Conservation (phyloP, 805 yeast genomes). For the Wickerhamiella occidentalis region DNA sequence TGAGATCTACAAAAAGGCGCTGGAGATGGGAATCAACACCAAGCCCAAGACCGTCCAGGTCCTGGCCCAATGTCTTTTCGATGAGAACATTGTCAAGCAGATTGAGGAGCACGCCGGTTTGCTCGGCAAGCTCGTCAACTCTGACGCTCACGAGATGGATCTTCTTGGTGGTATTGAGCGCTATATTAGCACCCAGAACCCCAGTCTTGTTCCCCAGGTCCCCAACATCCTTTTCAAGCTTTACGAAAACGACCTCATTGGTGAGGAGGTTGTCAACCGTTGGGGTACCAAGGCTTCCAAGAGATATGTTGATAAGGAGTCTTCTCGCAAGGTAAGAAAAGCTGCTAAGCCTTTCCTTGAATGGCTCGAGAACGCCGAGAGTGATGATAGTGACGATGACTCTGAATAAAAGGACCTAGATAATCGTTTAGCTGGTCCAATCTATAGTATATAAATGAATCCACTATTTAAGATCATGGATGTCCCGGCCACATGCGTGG, state of each 20-base stretch:
- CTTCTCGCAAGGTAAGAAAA: conserved; percentile 84
- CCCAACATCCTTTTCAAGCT: conserved; percentile 73
- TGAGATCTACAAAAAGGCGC: conserved; percentile 83
- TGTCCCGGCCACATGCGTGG: too few species aligned
- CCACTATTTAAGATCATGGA: too few species aligned
- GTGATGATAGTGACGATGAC: conserved; percentile 48
- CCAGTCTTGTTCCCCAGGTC: conserved; percentile 52
- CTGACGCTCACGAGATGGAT: conserved; percentile 58
- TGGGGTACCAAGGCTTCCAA: conserved; percentile 91
- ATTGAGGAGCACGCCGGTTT: conserved; percentile 70
- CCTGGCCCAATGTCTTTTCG: conserved; percentile 76
- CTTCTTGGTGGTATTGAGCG: conserved; percentile 94
- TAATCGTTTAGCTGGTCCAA: too few species aligned
- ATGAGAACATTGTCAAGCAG: conserved; percentile 57
- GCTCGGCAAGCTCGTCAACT: conserved; percentile 59
- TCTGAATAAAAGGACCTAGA: neutral
- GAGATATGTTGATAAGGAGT: conserved; percentile 85
- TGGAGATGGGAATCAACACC: conserved; percentile 58
- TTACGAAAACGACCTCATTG: conserved; percentile 71
- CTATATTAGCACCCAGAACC: conserved; percentile 70
- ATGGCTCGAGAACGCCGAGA: conserved; percentile 93
- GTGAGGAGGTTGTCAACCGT: conserved; percentile 65
- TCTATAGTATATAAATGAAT: neutral
- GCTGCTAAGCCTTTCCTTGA: conserved; percentile 92
- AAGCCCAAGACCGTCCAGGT: conserved; percentile 78